Conservation (phyloP, 2,329 filamentous ascomycete genomes). For the Fusarium papillatum region DNA sequence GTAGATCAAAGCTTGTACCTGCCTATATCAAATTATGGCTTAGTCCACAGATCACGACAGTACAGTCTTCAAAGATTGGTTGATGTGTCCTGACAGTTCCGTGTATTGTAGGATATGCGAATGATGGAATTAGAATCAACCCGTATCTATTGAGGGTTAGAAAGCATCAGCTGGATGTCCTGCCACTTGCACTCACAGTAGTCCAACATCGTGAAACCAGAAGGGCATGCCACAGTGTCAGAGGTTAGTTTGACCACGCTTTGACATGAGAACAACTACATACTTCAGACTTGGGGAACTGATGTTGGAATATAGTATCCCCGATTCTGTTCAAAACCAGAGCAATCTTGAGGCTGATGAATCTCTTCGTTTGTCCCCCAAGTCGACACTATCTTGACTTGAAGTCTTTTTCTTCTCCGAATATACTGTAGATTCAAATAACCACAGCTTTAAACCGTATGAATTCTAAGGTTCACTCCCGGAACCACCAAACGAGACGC, state of each 20-base stretch:
- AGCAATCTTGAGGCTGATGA: neutral
- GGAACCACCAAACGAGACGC: too few relatives aligned
- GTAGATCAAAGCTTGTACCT: neutral
- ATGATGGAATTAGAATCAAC: neutral
- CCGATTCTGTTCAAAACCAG: neutral
- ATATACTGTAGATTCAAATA: too few relatives aligned
- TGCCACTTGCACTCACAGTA: neutral
- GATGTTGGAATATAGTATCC: neutral
- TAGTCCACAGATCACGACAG: neutral
- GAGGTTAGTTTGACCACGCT: neutral
- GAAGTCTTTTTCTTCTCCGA: too few relatives aligned
- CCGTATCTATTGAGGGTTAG: neutral
- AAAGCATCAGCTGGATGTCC: rapidly evolving
- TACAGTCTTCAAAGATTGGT: neutral
- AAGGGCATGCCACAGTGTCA: neutral
- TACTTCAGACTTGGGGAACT: too few relatives aligned
- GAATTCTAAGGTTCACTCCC: too few relatives aligned
- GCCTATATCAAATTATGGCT: neutral
- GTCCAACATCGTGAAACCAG: neutral
- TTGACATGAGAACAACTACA: neutral
- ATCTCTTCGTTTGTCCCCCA: neutral
- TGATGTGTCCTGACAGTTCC: neutral
- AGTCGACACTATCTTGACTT: neutral
- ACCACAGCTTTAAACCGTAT: too few relatives aligned
- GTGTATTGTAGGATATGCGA: neutral